Conservation (phyloP, 2,329 filamentous ascomycete species). For the Emmonsiellopsis sp. region DNA sequence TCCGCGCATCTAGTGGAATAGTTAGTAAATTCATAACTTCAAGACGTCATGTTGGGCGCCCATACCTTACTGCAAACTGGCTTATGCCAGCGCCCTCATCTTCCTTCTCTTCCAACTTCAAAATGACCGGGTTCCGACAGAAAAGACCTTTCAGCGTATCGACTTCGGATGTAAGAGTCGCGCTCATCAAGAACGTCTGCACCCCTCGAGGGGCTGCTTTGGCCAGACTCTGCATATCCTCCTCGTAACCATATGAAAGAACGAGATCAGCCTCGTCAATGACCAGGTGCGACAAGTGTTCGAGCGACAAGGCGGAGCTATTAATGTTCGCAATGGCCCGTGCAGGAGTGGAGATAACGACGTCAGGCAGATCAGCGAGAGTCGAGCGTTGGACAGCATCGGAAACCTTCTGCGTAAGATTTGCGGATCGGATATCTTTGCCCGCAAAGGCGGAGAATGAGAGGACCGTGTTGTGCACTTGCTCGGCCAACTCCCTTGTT, state of each 20-base stretch:
- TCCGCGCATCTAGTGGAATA: conserved; percentile 59
- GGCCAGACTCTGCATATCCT: conserved; percentile 73
- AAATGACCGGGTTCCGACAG: conserved; percentile 65
- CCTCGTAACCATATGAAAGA: conserved; percentile 85
- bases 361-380: conserved; percentile 74
- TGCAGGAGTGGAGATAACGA: conserved; percentile 86
- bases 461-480: conserved; percentile 71
- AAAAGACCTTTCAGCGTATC: conserved; percentile 78
- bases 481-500: conserved; percentile 86
- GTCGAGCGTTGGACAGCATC: conserved; percentile 81
- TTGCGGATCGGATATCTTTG: conserved; percentile 72
- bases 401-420: conserved; percentile 82
- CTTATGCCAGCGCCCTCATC: conserved; percentile 66
- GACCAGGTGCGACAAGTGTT: conserved; percentile 65
- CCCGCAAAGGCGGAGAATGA: conserved; percentile 73
- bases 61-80: conserved; percentile 75
- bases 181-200: conserved; percentile 88
- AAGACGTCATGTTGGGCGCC: not conserved
- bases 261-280: conserved; percentile 93
- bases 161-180: conserved; percentile 80
- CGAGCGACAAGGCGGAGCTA: conserved; percentile 59
- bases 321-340: conserved; percentile 71
- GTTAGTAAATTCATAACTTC: conserved; percentile 7
- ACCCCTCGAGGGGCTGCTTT: conserved; percentile 71
- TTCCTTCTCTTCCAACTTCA: conserved; percentile 77